Evolutionary conservation across 176 grass and related monocot genomes (phyloP), one percentile per base, ranked within the genome.

Genomic region (Phragmites australis): DNA sequence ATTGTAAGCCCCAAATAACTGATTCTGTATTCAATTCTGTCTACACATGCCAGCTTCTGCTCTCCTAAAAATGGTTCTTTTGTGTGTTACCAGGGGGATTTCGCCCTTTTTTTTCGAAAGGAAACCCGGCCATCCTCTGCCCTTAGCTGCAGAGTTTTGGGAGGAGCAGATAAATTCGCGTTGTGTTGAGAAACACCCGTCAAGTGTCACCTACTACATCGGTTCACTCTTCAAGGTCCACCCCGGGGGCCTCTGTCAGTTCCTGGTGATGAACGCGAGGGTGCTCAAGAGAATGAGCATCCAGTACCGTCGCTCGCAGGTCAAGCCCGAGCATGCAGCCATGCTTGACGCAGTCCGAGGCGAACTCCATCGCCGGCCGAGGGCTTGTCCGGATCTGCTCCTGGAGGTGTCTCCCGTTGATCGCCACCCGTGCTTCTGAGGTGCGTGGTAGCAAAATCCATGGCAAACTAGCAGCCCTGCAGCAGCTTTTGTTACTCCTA

Each of bases 261-360:
- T 82, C 57, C 45, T 74, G 43, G 57, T 82, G 68, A 82, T 82
- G 68, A 50, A 74, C 9, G 69, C 80, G 3, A 74, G 44, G 45
- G 45, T 9, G 9, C 80, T 82, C 31, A 40, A 74, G 21, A 63
- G 15, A 29, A 50, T 82, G 68, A 64, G 43, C n/a, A 52, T 74
- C 6, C 16, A 45, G 9, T 80, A 69, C 23, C n/a, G 39, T 49
- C 54, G 17, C 30, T 73, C 26, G 15, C 19, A 40, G 68, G 43
- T 62, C 13, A 49, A 21, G 55, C 68, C 80, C 8, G 29, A 73
- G 4, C 55, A 82, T 82, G 80, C 30, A 26, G 43, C 43, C 55
- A 62, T 13, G 30, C 43, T 82, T 42, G 68, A 82, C 62, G 57
- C 68, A 41, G 17, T 61, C 29, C 56, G 6, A 8, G 74, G 21